Base-by-base conservation (phyloP, 306 rosid genomes). In the Sindora glabra region DNA sequence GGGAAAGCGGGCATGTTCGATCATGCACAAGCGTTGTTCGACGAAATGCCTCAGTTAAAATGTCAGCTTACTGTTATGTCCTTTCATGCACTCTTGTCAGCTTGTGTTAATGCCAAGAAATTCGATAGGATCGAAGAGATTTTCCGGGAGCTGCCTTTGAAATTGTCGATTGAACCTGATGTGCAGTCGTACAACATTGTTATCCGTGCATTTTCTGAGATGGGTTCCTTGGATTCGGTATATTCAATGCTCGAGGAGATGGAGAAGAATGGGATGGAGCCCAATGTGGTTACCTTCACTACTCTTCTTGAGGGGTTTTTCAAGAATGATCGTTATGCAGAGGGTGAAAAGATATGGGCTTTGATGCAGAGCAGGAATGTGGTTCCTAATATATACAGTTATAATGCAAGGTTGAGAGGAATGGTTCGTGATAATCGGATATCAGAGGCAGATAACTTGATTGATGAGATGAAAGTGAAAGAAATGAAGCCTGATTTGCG, bases 21-120 rank as follows among this genome's bases (percentile, higher is more conserved):
- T 39, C 79, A 77, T 23, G 87, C 83, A 0, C 81, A 22, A 16
- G 53, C 69, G 17, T 10, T 81, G 74, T 81, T 81, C 48, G 81
- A 81, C 21, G 62, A 81, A 71, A 70, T 81, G 83, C 83, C 81
- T 9, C 58, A 45, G 24, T 58, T 77, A 19, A 70, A 74, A 0
- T 77, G 80, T 37, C 23, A 24, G 30, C 74, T 79, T 17, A 68
- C 76, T 8, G 41, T 42, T 4, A 52, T 14, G 26, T 74, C 87
- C 5, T 68, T 77, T 67, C 63, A 66, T 39, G 63, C 79, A 2
- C 81, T 81, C 24, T 14, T 81, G 24, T 45, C 61, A 9, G 78
- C 81, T 9, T 62, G 59, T 50, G 46, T 68, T 32, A 36, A 59
- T 2, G 33, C 83, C 16, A 64, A 77, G 56, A 39, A 67, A 7